Evolutionary conservation across 148 eudicot genomes (phyloP), one percentile per base, ranked within the genome.

Genomic region (Fagopyrum esculentum): DNA sequence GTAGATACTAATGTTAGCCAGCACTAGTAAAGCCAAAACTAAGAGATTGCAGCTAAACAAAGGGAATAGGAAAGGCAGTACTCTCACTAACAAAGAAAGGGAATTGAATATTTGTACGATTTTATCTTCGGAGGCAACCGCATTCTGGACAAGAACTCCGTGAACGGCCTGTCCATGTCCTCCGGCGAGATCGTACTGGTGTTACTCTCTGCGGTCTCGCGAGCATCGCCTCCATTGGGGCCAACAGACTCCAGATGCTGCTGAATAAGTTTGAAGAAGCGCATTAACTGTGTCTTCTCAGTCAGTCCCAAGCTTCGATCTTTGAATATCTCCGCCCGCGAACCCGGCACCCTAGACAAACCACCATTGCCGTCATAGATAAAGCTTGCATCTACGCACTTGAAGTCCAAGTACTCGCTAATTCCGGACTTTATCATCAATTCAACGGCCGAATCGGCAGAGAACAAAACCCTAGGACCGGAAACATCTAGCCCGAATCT

Each of bases 391-490:
- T 91, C 98, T 4, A 94, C 75, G 46, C 82, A 74, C 73, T 90
- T 94, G 70, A 94, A 94, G 78, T 91, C 98, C 75, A 91, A 74
- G 74, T 91, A 91, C 71, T 88, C 80, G 75, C 83, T 87, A 3
- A 87, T 86, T 0, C 87, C 89, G 4, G 96, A 85, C 45, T 79
- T 87, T 29, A 91, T 44, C 78, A 94, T 69, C 77, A 94, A 76
- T 72, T 89, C 85, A 15, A 90, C 80, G 7, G 82, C 74, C 0
- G 84, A 54, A 73, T 91, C 98, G 43, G 93, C 86, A 74, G 89
- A 91, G 77, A 91, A 88, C 50, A 94, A 75, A 82, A 90, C 89
- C 81, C 90, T 86, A 77, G 97, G 98, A 22, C 96, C 97, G 0
- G 87, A 81, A n/a, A 94, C 73, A 73, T 94, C 97, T 2, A 89